Percentiles rank a stretch among this genome's conserved stretches.
Conservation (phyloP, 2,329 filamentous ascomycete genomes). For the Xylaria sp. region DNA sequence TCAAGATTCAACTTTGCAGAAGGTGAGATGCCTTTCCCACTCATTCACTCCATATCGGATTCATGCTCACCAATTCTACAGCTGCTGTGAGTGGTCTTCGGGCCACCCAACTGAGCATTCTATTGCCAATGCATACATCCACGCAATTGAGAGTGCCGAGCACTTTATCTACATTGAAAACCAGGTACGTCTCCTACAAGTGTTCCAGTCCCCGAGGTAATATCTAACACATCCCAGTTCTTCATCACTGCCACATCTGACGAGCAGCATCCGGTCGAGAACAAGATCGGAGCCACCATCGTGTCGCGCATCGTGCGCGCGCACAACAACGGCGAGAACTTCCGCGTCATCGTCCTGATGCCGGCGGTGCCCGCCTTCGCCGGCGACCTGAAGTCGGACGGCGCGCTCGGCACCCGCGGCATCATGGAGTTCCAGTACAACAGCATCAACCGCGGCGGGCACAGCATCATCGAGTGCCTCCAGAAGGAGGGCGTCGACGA, state of each 20-base stretch:
- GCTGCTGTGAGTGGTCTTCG: constrained; percentile 51
- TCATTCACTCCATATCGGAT: neutral
- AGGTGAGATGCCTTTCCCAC: constrained; percentile 41
- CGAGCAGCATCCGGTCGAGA: constrained; percentile 71
- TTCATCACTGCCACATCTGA: constrained; percentile 82
- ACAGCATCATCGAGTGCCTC: constrained; percentile 76
- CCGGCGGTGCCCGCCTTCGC: constrained; percentile 82
- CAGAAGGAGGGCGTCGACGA: constrained; percentile 65
- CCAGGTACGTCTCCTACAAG: constrained; percentile 44
- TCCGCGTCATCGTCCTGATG: constrained; percentile 77
- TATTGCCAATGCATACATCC: constrained; percentile 82
- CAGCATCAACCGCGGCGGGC: constrained; percentile 74
- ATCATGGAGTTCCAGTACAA: constrained; percentile 90
- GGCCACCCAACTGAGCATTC: constrained; percentile 67
- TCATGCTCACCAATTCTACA: constrained; percentile 1
- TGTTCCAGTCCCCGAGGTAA: too few relatives aligned
- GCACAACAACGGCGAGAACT: constrained; percentile 64
- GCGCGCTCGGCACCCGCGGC: constrained; percentile 74
- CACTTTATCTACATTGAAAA: constrained; percentile 84
- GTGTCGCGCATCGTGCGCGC: constrained; percentile 77
- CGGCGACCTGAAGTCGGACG: constrained; percentile 74
- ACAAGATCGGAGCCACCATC: constrained; percentile 78
- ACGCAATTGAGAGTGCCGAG: constrained; percentile 67
- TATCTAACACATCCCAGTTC: constrained; percentile 54
- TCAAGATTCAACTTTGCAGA: constrained; percentile 53